Evolutionary conservation across 2,329 filamentous ascomycete genomes (phyloP).

Genomic region (Nemania diffusa): DNA sequence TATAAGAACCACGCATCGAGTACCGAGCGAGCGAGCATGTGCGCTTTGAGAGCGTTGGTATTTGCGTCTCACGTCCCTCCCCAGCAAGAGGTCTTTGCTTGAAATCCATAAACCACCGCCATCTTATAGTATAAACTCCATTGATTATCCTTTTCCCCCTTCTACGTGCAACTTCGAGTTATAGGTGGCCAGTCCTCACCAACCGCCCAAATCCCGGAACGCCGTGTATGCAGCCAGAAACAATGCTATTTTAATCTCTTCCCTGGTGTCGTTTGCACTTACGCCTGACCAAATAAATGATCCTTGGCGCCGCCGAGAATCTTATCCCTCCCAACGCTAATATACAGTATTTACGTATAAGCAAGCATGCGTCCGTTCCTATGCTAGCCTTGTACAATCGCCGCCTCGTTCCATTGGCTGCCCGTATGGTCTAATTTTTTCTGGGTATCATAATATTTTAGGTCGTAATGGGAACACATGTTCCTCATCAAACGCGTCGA

Average conservation of each 20-base stretch:
- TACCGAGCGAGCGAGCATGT: no score
- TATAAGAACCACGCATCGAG: no score
- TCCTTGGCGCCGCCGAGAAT: slow-evolving; percentile 10
- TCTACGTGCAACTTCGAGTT: slow-evolving; percentile 31
- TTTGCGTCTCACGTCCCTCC: slow-evolving; percentile 24
- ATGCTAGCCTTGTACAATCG: slow-evolving; percentile 30
- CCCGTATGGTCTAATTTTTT: slow-evolving; percentile 30
- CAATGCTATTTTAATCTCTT: slow-evolving; percentile 33
- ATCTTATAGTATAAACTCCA: slow-evolving; percentile 34
- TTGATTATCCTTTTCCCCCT: slow-evolving; percentile 24
- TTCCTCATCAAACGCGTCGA: slow-evolving; percentile 28
- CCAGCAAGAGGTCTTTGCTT: slow-evolving; percentile 33
- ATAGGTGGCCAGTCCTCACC: slow-evolving; percentile 29
- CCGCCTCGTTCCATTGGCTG: slow-evolving; percentile 26
- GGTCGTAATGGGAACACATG: slow-evolving; percentile 32
- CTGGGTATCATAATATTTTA: slow-evolving; percentile 41
- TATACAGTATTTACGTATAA: slow-evolving; percentile 39
- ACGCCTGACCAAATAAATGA: slow-evolving; percentile 15
- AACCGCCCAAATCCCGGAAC: slow-evolving; percentile 41
- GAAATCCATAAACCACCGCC: slow-evolving; percentile 31
- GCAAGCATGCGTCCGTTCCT: slow-evolving; percentile 36
- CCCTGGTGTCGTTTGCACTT: slow-evolving; percentile 25
- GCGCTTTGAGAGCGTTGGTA: slow-evolving; percentile 22
- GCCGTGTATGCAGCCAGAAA: slow-evolving; percentile 44
- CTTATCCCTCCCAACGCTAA: slow-evolving; percentile 26